A percentile compares a stretch with the other conserved stretches of the same genome.
These are phyloP conservation scores for Ogataea trehalophila DNA, from an alignment of 805 yeast genomes.

Conservation along the genomic window DNA sequence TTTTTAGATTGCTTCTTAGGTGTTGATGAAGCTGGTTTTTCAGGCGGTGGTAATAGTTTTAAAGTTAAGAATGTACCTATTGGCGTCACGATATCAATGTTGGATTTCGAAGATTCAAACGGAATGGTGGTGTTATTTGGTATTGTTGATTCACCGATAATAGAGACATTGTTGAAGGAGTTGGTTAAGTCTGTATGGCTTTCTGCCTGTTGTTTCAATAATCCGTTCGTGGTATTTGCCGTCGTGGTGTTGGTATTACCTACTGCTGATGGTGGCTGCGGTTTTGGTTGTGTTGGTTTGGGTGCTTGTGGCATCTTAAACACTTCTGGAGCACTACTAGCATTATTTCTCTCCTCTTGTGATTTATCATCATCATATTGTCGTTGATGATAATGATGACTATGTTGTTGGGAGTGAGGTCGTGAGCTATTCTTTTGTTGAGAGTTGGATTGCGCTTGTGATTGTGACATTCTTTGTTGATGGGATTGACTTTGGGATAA, in stretches of 20 bases:
- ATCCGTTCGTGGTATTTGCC: not conserved
- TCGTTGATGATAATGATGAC: not conserved
- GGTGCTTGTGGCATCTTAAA: slow-evolving; percentile 23
- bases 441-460: slow-evolving; percentile 3
- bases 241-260: not conserved
- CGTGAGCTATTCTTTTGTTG: not conserved
- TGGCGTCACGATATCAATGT: slow-evolving; percentile 28
- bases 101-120: too few species aligned
- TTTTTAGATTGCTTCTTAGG: slow-evolving; percentile 2
- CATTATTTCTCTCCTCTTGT: not conserved
- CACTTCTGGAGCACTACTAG: slow-evolving; percentile 1
- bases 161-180: slow-evolving; percentile 2
- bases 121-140: too few species aligned
- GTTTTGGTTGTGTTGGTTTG: slow-evolving; percentile 8
- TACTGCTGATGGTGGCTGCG: not conserved
- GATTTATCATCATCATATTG: not conserved
- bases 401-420: not conserved
- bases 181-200: slow-evolving; percentile 2
- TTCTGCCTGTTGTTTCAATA: too few species aligned
- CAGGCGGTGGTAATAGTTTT: slow-evolving; percentile 34
- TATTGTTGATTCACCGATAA: not conserved
- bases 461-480: slow-evolving; percentile 41
- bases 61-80: slow-evolving; percentile 62
- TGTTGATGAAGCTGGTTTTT: not conserved
- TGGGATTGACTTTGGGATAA: slow-evolving; percentile 70